phyloP scores from a whole-genome alignment of 208 protist genomes.

The Leishmania martiniquensis region DNA sequence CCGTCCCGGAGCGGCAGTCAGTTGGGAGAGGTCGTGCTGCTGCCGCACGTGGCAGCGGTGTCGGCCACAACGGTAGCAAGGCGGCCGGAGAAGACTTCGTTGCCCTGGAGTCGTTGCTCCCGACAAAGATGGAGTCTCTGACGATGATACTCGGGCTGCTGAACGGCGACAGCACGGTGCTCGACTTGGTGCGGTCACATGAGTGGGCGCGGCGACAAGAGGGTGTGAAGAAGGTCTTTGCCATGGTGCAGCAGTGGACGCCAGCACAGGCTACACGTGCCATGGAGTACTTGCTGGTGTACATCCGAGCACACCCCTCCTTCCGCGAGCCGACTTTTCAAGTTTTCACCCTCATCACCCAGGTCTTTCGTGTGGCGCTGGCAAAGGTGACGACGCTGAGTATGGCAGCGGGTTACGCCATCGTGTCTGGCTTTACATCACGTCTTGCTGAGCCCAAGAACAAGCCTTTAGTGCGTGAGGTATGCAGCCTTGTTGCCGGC shows the following conservation, averaged over 20 bases:
- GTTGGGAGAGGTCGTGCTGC: not conserved
- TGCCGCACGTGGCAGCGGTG: not conserved
- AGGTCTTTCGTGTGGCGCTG: slow-evolving; percentile 46
- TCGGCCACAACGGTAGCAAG: not conserved
- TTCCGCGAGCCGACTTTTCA: slow-evolving; percentile 83
- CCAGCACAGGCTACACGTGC: slow-evolving; percentile 43
- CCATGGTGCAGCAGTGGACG: slow-evolving; percentile 60
- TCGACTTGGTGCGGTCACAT: slow-evolving; percentile 63
- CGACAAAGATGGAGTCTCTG: slow-evolving; percentile 60
- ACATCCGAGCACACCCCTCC: slow-evolving; percentile 61
- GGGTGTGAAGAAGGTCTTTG: slow-evolving; percentile 59
- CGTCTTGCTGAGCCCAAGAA: slow-evolving; percentile 82
- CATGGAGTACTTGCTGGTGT: slow-evolving; percentile 68
- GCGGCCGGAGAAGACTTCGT: slow-evolving; percentile 53
- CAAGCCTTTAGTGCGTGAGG: slow-evolving; percentile 45
- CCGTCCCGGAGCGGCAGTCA: not conserved
- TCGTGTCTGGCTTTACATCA: slow-evolving; percentile 66
- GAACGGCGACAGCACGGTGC: slow-evolving; percentile 56
- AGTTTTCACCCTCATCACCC: slow-evolving; percentile 57
- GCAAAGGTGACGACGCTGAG: slow-evolving; percentile 43
- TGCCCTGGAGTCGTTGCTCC: slow-evolving; percentile 74
- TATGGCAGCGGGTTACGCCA: slow-evolving; percentile 59
- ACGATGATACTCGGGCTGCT: slow-evolving; percentile 67
- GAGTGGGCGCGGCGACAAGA: slow-evolving; percentile 78
- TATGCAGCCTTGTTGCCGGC: slow-evolving; percentile 47